A percentile compares a stretch with the other conserved stretches of the same genome.
Evolutionary conservation across 345 rosid genomes (phyloP).

Genomic region (Brassica cretica): DNA sequence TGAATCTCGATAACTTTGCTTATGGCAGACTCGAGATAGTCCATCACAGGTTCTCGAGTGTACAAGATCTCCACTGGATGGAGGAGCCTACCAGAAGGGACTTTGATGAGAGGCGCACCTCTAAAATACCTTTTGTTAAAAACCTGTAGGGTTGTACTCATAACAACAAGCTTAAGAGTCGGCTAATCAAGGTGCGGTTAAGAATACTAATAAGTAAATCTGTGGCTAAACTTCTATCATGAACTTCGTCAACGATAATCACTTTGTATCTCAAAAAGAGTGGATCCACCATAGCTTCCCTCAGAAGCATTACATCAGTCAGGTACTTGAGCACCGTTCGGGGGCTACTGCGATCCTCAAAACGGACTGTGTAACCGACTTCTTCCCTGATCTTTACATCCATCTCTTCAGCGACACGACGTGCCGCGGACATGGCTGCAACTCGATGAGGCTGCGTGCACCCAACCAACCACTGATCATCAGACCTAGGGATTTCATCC

Average conservation of each 20-base stretch:
- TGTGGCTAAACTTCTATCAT: not conserved
- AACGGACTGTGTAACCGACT: not conserved
- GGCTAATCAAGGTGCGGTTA: not conserved
- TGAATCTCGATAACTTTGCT: not conserved
- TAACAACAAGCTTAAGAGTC: not conserved
- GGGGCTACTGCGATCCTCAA: not conserved
- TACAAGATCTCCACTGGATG: not conserved
- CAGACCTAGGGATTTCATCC: not conserved
- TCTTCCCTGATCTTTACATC: not conserved
- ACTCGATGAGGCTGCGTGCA: not conserved
- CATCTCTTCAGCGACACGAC: not conserved
- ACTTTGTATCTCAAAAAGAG: not conserved
- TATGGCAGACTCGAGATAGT: not conserved
- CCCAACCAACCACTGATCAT: not conserved
- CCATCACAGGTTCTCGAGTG: not conserved
- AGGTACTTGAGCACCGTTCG: not conserved
- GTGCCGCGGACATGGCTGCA: not conserved
- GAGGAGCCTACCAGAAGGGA: not conserved
- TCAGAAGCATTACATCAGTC: not conserved
- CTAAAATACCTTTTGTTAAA: not conserved
- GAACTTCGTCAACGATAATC: not conserved
- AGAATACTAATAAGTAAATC: not conserved
- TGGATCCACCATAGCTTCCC: not conserved
- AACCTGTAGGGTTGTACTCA: not conserved
- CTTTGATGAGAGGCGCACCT: not conserved